Conservation (phyloP, 1,139 yeast species). For the Debaryomyces sp. region DNA sequence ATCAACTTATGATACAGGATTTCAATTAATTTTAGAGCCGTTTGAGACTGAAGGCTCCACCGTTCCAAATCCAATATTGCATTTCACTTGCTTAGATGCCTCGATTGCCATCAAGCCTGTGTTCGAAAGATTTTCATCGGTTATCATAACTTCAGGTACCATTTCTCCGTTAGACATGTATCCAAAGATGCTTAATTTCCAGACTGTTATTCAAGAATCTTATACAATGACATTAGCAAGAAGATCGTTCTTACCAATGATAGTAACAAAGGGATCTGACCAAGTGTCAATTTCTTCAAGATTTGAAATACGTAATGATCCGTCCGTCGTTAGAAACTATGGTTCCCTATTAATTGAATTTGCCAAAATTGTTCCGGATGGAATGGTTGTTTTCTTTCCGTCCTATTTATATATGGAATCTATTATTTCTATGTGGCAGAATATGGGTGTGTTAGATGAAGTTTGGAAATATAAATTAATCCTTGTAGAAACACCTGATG, state of each 20-base stretch:
- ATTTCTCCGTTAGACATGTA: constrained; percentile 98
- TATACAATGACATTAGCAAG: constrained; percentile 95
- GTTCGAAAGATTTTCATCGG: constrained; percentile 91
- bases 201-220: constrained; percentile 92
- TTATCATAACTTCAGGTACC: constrained; percentile 95
- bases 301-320: constrained; percentile 96
- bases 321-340: constrained; percentile 94
- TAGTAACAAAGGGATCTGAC: constrained; percentile 96
- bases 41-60: constrained; percentile 96
- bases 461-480: constrained; percentile 97
- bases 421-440: constrained; percentile 97
- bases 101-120: constrained; percentile 97
- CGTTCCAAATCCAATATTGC: constrained; percentile 95
- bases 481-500: constrained; percentile 98
- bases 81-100: constrained; percentile 94
- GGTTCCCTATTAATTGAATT: constrained; percentile 92
- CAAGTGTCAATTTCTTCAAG: constrained; percentile 96
- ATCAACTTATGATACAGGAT: constrained; percentile 93
- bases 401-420: constrained; percentile 97
- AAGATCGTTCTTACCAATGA: constrained; percentile 90
- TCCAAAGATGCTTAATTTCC: constrained; percentile 94
- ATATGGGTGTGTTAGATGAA: constrained; percentile 96
- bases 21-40: constrained; percentile 89
- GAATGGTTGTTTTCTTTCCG: constrained; percentile 96
- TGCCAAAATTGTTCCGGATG: constrained; percentile 96